Conservation (phyloP, 169 alveolate genomes). For the Cryptosporidium ryanae region DNA sequence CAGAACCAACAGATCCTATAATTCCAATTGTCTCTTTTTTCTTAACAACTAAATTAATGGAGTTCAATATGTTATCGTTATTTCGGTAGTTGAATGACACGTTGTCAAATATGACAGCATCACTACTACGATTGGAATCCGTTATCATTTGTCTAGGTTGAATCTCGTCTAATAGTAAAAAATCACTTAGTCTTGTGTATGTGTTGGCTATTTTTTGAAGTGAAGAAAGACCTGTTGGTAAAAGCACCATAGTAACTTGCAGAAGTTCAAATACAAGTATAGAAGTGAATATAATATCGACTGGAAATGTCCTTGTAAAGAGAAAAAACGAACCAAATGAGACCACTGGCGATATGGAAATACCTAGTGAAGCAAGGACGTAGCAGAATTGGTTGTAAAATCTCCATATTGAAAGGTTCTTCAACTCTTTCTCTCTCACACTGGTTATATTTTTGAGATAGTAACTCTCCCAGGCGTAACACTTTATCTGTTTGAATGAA, state of each 20-base stretch:
- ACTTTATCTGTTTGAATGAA: conserved; percentile 65
- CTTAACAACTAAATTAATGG: conserved; percentile 75
- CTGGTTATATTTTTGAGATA: conserved; percentile 34
- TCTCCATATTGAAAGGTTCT: conserved; percentile 50
- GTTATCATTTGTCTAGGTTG: not conserved
- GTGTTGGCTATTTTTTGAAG: conserved; percentile 46
- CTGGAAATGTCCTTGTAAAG: conserved; percentile 17
- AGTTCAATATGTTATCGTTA: conserved; percentile 31
- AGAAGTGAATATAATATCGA: conserved; percentile 54
- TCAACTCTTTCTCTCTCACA: conserved; percentile 39
- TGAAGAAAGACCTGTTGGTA: conserved; percentile 51
- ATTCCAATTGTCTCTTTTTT: conserved; percentile 83
- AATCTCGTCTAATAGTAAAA: conserved; percentile 22
- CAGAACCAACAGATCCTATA: conserved; percentile 87
- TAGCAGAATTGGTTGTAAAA: conserved; percentile 44
- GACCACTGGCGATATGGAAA: conserved; percentile 61
- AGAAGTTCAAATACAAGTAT: conserved; percentile 37
- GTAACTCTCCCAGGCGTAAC: conserved; percentile 73
- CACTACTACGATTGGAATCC: not conserved
- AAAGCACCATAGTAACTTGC: conserved; percentile 30
- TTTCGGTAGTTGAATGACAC: conserved; percentile 13
- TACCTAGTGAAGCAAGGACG: conserved; percentile 54
- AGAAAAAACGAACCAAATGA: conserved; percentile 58
- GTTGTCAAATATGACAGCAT: conserved; percentile 3
- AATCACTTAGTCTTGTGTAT: conserved; percentile 52